Percentiles rank a stretch among this genome's conserved stretches.
These are phyloP conservation scores for Gigaspora rosea DNA, from an alignment of 192 early-diverging fungal genomes.

Conservation along the genomic window DNA sequence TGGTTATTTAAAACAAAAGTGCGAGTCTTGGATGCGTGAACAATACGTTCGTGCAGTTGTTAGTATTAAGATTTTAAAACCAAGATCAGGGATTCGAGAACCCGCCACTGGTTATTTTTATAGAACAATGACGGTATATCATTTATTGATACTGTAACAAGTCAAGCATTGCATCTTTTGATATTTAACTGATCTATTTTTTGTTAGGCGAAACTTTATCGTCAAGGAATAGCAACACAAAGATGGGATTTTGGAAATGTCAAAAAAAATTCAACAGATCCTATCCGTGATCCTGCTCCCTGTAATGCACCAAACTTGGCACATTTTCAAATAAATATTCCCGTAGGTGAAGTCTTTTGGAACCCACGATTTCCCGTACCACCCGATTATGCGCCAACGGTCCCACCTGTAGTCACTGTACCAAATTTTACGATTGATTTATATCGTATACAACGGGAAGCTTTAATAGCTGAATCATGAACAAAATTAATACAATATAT, in stretches of 20 bases:
- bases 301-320: constrained; percentile 27
- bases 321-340: constrained; percentile 8
- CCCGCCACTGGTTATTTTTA: constrained; percentile 14
- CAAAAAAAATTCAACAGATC: constrained; percentile 16
- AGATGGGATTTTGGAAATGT: constrained; percentile 12
- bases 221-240: constrained; percentile 8
- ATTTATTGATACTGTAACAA: constrained; percentile 7
- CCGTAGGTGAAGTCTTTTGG: constrained; percentile 22
- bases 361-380: not conserved
- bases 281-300: not conserved
- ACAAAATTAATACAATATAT: constrained; percentile 2
- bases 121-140: constrained; percentile 18
- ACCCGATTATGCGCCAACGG: not conserved
- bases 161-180: constrained; percentile 16
- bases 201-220: constrained; percentile 24
- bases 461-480: not conserved
- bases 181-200: constrained; percentile 12
- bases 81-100: constrained; percentile 15
- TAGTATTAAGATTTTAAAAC: constrained; percentile 12
- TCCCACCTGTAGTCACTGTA: not conserved
- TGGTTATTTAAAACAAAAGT: constrained; percentile 4
- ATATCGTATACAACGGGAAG: not conserved
- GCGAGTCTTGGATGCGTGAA: not conserved
- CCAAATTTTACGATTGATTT: constrained; percentile 18
- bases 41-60: constrained; percentile 15